Conservation (phyloP, 352 stramenopile genomes). For the Pythium coloratum region DNA sequence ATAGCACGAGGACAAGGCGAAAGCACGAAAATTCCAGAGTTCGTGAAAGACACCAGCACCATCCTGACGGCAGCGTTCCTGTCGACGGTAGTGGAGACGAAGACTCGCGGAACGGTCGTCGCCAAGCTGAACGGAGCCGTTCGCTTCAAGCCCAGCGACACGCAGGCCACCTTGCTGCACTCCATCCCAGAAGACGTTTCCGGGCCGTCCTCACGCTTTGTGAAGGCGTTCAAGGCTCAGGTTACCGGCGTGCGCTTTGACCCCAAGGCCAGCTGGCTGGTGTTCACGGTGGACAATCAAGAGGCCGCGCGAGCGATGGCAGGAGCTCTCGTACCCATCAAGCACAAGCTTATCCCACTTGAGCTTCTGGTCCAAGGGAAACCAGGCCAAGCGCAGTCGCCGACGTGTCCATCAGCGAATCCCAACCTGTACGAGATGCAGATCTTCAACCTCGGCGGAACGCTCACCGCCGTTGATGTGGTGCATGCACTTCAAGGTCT, state of each 20-base stretch:
- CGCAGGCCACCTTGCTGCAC: not conserved
- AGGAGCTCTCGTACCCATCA: not conserved
- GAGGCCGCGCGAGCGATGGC: not conserved
- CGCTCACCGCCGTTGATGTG: not conserved
- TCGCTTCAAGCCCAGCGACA: not conserved
- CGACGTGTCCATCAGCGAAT: not conserved
- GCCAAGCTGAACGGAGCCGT: not conserved
- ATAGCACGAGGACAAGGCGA: not conserved
- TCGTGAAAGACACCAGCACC: not conserved
- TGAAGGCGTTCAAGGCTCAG: not conserved
- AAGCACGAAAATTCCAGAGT: not conserved
- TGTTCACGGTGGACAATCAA: not conserved
- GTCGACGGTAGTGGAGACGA: not conserved
- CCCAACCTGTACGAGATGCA: not conserved
- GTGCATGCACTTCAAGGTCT: not conserved
- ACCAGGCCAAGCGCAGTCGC: not conserved
- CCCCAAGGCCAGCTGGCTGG: not conserved
- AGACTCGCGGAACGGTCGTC: not conserved
- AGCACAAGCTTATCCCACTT: not conserved
- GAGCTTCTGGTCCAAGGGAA: not conserved
- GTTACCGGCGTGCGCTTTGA: not conserved
- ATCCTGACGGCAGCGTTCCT: not conserved
- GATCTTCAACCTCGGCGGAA: not conserved
- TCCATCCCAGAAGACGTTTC: not conserved
- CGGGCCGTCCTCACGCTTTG: not conserved